Conservation (phyloP, 495 filamentous ascomycete species). For the Penicillium pulvis region DNA sequence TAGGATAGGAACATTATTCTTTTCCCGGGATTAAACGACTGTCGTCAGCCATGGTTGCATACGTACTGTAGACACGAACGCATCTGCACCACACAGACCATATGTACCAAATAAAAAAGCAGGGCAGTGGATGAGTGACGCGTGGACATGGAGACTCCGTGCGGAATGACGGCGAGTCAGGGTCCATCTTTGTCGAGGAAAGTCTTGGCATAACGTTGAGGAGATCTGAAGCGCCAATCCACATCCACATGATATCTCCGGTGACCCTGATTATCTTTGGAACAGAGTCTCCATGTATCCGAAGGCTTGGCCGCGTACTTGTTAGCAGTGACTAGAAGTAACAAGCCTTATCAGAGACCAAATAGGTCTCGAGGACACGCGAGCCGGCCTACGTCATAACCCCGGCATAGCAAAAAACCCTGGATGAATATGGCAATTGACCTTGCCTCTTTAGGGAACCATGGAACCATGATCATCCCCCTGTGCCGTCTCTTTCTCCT, state of each 20-base stretch:
- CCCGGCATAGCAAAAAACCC: neutral
- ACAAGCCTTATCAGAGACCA: neutral
- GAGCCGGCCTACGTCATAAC: neutral
- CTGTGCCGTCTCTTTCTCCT: neutral
- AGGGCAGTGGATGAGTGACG: conserved; percentile 17
- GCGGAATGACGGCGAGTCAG: conserved; percentile 19
- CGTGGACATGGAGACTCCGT: conserved; percentile 28
- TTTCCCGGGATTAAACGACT: neutral
- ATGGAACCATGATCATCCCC: conserved; percentile 9
- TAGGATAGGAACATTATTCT: neutral
- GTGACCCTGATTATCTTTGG: neutral
- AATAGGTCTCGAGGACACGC: neutral
- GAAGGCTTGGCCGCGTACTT: neutral
- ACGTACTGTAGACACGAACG: neutral
- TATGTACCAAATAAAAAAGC: neutral
- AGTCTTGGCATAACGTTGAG: conserved; percentile 21
- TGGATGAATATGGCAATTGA: neutral
- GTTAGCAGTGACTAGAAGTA: neutral
- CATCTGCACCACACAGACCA: conserved; percentile 3
- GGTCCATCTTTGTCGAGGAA: neutral
- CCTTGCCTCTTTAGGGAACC: conserved; percentile 1
- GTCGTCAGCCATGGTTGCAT: neutral
- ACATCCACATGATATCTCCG: neutral
- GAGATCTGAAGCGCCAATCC: neutral
- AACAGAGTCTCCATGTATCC: neutral